phyloP scores from a whole-genome alignment of 1,139 yeast species.

The Hemisphaericaspora lyxosophila region DNA sequence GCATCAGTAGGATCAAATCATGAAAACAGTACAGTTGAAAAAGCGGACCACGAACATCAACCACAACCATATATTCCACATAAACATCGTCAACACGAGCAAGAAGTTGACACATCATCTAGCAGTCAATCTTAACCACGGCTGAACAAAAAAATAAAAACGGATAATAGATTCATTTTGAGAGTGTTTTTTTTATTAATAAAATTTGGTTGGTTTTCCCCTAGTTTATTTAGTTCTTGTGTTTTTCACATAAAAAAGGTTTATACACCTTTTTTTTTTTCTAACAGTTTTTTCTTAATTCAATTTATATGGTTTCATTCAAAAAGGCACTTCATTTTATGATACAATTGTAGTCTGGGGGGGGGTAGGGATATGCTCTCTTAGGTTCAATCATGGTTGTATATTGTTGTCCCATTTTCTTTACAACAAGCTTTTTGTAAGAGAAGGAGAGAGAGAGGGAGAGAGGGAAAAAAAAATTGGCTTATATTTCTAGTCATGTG shows the following conservation, averaged over 20 bases:
- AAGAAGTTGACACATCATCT: slow-evolving; percentile 2
- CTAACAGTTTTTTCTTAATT: too few relatives aligned
- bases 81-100: slow-evolving; percentile 4
- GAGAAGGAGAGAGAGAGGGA: too few relatives aligned
- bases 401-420: too few relatives aligned
- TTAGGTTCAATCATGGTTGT: too few relatives aligned
- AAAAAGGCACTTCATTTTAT: too few relatives aligned
- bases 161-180: slow-evolving; percentile 4
- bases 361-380: too few relatives aligned
- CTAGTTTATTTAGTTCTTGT: background rate
- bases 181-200: slow-evolving; percentile 1
- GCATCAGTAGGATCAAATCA: slow-evolving; percentile 3
- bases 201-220: background rate
- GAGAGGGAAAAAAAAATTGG: too few relatives aligned
- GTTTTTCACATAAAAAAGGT: background rate
- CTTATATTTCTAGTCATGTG: too few relatives aligned
- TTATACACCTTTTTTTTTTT: background rate
- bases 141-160: background rate
- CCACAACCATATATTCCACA: slow-evolving; percentile 5
- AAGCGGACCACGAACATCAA: slow-evolving; percentile 1
- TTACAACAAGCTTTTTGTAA: too few relatives aligned
- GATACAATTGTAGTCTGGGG: too few relatives aligned
- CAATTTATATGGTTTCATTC: background rate
- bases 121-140: slow-evolving; percentile 1
- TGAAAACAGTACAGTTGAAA: slow-evolving; percentile 4